phyloP scores from a whole-genome alignment of 306 rosid genomes.

The Pyrus bretschneideri region DNA sequence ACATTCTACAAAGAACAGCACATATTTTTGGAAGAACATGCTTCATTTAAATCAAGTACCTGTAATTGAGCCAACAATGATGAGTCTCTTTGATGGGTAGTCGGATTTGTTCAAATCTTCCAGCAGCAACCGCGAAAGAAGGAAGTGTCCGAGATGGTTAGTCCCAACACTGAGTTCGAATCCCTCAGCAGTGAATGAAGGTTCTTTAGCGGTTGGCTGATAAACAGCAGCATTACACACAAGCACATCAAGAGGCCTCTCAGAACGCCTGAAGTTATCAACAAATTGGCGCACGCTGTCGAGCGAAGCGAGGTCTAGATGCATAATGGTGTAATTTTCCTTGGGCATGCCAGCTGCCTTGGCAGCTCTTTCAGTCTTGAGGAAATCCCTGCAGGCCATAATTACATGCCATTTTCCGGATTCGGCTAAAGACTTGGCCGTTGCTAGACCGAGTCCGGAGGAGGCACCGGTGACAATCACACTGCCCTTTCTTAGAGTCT shows the following conservation, averaged over 20 bases:
- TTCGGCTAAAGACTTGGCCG: conserved; percentile 94
- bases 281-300: conserved; percentile 93
- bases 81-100: conserved; percentile 78
- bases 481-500: conserved; percentile 80
- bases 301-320: conserved; percentile 86
- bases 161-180: conserved; percentile 96
- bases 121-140: conserved; percentile 71
- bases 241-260: conserved; percentile 67
- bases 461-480: conserved; percentile 92
- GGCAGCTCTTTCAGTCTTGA: conserved; percentile 93
- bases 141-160: conserved; percentile 94
- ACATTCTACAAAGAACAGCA: not conserved
- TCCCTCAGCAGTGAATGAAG: conserved; percentile 86
- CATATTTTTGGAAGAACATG: not conserved
- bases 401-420: conserved; percentile 94
- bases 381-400: conserved; percentile 99
- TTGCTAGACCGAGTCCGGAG: conserved; percentile 92
- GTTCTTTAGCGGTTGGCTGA: conserved; percentile 90
- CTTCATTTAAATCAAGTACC: conserved; percentile 31
- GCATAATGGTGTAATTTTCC: conserved; percentile 86
- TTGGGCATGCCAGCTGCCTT: conserved; percentile 77
- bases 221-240: conserved; percentile 97
- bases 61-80: conserved; percentile 95
- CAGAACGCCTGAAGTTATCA: conserved; percentile 58
- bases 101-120: conserved; percentile 81